Evolutionary conservation across 345 rosid genomes (phyloP), one percentile per base, ranked within the genome.

Genomic region (Linum lewisii): DNA sequence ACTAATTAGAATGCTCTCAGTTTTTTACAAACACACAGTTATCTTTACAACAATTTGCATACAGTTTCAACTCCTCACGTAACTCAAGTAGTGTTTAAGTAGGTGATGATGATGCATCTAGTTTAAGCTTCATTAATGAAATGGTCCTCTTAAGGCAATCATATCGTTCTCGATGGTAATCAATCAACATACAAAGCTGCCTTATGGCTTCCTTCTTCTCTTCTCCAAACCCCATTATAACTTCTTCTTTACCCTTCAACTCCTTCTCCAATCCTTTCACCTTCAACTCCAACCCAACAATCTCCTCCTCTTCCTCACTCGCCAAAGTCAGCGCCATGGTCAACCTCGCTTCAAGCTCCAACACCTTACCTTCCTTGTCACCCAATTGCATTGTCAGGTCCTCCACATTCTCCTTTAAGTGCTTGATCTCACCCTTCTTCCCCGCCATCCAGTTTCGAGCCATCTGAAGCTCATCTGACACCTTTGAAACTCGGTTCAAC

Each of bases 151-250:
- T 78, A 38, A 88, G 84, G 69, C 78, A 45, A 58, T 89, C 73
- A 10, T 76, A 77, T 21, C 85, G 82, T 54, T 66, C 66, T 16
- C 82, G 77, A 73, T 93, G 97, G 73, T 93, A 87, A 29, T 93
- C 99, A 47, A 79, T 75, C 83, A 81, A 73, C 57, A 87, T 4
- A 61, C 99, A 93, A 0, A 89, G 2, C 84, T 65, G 11, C 69
- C 81, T 20, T 37, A 82, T 26, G 10, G 37, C 72, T 15, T 70
- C 81, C 11, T 86, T 87, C 69, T 76, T 69, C 62, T 76, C 80
- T 62, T 42, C 47, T 42, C 16, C 47, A 1, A 88, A 65, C 8
- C 69, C 79, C 62, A 58, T 20, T 44, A 82, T 26, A 6, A 29
- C 69, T 15, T 70, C 81, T 10, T 86, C 89, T 67, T 76, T 69